Evolutionary conservation across 2,329 filamentous ascomycete species (phyloP).

Genomic region (Penicillium sp.): DNA sequence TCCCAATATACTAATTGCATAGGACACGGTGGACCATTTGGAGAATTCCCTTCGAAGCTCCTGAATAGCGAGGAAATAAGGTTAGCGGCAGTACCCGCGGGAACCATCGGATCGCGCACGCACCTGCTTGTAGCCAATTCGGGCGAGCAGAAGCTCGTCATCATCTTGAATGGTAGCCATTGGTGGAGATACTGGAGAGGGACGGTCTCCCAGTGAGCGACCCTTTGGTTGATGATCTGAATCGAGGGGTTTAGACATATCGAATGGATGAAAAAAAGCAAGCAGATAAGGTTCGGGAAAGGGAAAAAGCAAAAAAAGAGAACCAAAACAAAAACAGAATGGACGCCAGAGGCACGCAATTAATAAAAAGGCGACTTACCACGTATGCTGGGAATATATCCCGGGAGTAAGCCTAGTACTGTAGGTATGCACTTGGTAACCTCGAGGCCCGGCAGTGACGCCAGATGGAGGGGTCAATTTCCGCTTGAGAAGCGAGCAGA

Average conservation of each 20-base stretch:
- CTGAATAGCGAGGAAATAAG: slow-evolving; percentile 40
- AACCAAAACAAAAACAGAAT: slow-evolving; percentile 17
- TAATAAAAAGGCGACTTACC: slow-evolving; percentile 15
- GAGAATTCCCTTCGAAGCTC: slow-evolving; percentile 66
- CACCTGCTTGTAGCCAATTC: slow-evolving; percentile 67
- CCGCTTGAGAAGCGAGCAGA: slow-evolving; percentile 20
- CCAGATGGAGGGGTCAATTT: slow-evolving; percentile 23
- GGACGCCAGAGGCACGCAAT: slow-evolving; percentile 6
- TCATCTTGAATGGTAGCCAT: slow-evolving; percentile 57
- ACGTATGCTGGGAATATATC: neutral
- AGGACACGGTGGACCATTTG: slow-evolving; percentile 68
- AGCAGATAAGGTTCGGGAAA: slow-evolving; percentile 9
- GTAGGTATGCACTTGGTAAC: slow-evolving; percentile 17
- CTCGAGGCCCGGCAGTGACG: slow-evolving; percentile 17
- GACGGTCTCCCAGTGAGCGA: neutral
- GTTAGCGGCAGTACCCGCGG: slow-evolving; percentile 5
- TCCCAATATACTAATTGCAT: slow-evolving; percentile 67
- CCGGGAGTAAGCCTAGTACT: slow-evolving; percentile 1
- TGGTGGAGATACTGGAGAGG: slow-evolving; percentile 12
- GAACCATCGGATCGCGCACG: neutral
- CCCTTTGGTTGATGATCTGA: slow-evolving; percentile 14
- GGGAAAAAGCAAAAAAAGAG: slow-evolving; percentile 18
- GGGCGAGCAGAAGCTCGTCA: slow-evolving; percentile 62
- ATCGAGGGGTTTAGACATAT: slow-evolving; percentile 15
- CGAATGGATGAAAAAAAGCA: slow-evolving; percentile 5